A percentile compares a stretch with the other conserved stretches of the same genome.
Conservation (phyloP, 2,329 filamentous ascomycete species). For the Trichoderma cornu-damae region DNA sequence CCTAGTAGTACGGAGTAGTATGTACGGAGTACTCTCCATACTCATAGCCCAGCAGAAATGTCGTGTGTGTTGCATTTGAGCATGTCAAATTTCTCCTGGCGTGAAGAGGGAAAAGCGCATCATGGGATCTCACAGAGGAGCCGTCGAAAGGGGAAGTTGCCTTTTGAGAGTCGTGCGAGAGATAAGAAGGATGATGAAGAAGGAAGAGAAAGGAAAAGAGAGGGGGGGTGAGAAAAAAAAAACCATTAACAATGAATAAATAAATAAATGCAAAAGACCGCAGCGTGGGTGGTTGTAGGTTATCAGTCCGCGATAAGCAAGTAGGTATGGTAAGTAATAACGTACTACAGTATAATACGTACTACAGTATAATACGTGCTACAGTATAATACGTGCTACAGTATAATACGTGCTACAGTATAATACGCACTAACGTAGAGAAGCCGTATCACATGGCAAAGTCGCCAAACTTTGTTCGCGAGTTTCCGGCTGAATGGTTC, state of each 20-base stretch:
- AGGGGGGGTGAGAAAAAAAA: not conserved
- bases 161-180: not conserved
- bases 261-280: too few relatives aligned
- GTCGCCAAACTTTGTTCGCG: too few relatives aligned
- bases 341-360: too few relatives aligned
- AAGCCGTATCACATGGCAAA: too few relatives aligned
- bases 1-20: not conserved
- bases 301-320: not conserved
- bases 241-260: too few relatives aligned
- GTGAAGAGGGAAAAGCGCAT: not conserved
- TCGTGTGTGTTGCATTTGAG: not conserved
- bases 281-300: not conserved
- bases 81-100: not conserved
- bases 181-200: too few relatives aligned
- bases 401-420: too few relatives aligned
- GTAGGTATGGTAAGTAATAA: too few relatives aligned
- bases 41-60: not conserved
- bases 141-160: slow-evolving; percentile 3
- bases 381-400: too few relatives aligned
- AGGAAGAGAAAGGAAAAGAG: too few relatives aligned
- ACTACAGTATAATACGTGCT: too few relatives aligned
- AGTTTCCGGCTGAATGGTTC: slow-evolving; percentile 11
- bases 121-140: not conserved
- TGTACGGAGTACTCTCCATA: not conserved
- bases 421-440: too few relatives aligned